Base-by-base conservation (phyloP, 2,329 filamentous ascomycete genomes). In the Septoria linicola region DNA sequence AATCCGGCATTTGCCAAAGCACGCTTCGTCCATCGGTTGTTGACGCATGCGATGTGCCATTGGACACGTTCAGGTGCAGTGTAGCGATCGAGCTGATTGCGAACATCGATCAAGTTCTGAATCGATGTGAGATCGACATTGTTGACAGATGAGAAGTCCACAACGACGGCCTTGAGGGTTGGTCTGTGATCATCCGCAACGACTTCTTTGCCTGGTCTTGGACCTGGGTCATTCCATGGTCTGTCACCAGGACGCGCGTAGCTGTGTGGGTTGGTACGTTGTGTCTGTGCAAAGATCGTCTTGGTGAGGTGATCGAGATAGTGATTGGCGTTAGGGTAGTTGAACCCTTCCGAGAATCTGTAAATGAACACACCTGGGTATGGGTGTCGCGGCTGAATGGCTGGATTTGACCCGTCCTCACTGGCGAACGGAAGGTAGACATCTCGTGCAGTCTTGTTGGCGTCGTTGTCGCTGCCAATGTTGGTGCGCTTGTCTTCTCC, bases 341-440 rank as follows among this genome's bases (percentile, higher is more conserved):
- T 95, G 78, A 95, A 96, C 36, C 91, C 89, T 73, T 97, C 92
- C 0, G 87, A 84, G 70, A 96, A 96, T 37, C 92, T 84, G 74
- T 95, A 97, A 65, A 97, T 95, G 72, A 97, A 95, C 59, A 99
- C 80, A 45, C 93, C 93, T 0, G 92, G 92, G 63, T 93, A 89
- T 1, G 93, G 91, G 48, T 82, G 82, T 55, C 88, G 78, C n/a
- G 95, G 76, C 8, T 86, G 79, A 40, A 97, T 78, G 20, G 85
- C 79, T 0, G 92, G 92, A 68, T 97, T 97, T 1, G 89, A 90
- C 23, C 92, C 92, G 67, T 97, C 92, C n/a, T 78, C 77, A 67
- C 95, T 89, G 62, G 88, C 83, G 52, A 96, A 77, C 0, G 93
- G 93, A 16, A 97, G 72, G 77, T 93, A 99, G 23, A 96, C 81